phyloP scores from a whole-genome alignment of 768 basidiomycete species.

The Gloeopeniophorella convolvens region DNA sequence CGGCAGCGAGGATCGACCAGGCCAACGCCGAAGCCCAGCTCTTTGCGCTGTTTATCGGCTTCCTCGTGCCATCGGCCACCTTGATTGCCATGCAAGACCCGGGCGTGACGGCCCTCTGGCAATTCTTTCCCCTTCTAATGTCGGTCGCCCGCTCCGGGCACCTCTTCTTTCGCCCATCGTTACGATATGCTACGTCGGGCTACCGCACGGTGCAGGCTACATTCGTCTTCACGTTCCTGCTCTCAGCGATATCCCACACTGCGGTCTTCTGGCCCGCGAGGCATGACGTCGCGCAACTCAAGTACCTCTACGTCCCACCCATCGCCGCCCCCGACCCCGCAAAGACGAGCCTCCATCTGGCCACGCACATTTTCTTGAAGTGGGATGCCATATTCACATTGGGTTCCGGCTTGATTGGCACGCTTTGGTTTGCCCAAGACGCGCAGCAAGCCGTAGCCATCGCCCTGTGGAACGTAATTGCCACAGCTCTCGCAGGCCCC shows the following conservation, averaged over 20 bases:
- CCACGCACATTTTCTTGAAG: conserved; percentile 8
- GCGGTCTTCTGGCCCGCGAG: background rate
- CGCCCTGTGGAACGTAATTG: conserved; percentile 8
- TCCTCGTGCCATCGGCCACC: conserved; percentile 6
- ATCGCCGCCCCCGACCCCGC: conserved; percentile 1
- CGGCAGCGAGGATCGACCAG: conserved; percentile 12
- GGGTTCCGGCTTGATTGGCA: conserved; percentile 6
- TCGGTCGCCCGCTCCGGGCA: conserved; percentile 3
- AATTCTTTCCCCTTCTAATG: conserved; percentile 17
- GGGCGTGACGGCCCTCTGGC: conserved; percentile 16
- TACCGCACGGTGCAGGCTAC: conserved; percentile 17
- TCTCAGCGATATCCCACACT: conserved; percentile 12
- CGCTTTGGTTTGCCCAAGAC: conserved; percentile 16
- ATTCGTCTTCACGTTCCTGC: conserved; percentile 11
- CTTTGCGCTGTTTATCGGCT: conserved; percentile 15
- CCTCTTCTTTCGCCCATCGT: conserved; percentile 17
- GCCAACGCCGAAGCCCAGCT: conserved; percentile 17
- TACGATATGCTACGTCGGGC: conserved; percentile 10
- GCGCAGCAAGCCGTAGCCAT: background rate
- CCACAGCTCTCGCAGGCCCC: conserved; percentile 9
- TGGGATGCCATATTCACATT: conserved; percentile 16
- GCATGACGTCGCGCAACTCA: conserved; percentile 6
- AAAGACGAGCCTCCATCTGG: conserved; percentile 1
- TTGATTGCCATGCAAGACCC: conserved; percentile 14
- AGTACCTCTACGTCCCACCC: conserved; percentile 7